phyloP scores from a whole-genome alignment of 176 grass and related monocot species.

The Bothriochloa decipiens region DNA sequence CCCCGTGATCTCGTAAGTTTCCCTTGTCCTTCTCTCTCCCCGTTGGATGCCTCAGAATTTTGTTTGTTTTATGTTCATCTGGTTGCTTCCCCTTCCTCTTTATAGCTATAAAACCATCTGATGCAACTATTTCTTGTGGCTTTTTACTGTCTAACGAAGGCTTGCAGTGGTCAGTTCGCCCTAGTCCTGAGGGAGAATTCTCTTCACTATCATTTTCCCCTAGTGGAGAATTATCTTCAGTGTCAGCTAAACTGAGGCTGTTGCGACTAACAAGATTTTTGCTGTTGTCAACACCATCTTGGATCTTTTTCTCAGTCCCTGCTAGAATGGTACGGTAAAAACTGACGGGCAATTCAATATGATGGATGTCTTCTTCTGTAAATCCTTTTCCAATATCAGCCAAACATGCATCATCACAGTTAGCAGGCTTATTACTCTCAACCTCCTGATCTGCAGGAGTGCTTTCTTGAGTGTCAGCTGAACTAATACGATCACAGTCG shows the following conservation, averaged over 20 bases:
- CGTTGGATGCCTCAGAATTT: neutral
- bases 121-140: constrained; percentile 20
- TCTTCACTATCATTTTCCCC: neutral
- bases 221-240: neutral
- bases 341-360: neutral
- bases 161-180: neutral
- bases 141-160: neutral
- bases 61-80: neutral
- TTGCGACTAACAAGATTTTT: neutral
- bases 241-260: constrained; percentile 19
- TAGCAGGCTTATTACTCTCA: neutral
- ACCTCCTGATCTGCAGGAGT: neutral
- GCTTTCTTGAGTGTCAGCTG: constrained; percentile 22
- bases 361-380: neutral
- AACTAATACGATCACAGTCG: constrained; percentile 32
- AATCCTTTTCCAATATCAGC: neutral
- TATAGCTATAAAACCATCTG: constrained; percentile 60
- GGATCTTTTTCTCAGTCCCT: neutral
- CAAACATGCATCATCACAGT: constrained; percentile 9
- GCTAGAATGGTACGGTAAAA: neutral
- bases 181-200: neutral
- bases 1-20: neutral
- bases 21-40: neutral
- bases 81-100: constrained; percentile 30
- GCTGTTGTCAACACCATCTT: neutral